Base-by-base conservation (phyloP, 805 yeast genomes). In the Teunomyces gatunensis region DNA sequence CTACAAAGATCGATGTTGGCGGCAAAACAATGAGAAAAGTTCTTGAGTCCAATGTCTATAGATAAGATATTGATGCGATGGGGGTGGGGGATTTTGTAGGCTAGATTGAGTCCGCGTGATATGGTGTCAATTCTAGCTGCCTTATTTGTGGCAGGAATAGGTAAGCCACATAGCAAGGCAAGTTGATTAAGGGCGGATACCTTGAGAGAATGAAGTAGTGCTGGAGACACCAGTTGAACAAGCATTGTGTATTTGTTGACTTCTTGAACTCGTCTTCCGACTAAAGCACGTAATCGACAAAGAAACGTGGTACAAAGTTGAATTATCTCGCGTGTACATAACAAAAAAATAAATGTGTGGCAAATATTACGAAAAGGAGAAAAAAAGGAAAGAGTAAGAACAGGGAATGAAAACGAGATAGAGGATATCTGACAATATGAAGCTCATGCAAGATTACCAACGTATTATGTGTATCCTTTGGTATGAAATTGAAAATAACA, bases 1-100 rank as follows among this genome's bases (percentile, higher is more conserved):
- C 21, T 27, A 21, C 23, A 10, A 21, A 20, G 30, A 12, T 43
- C 18, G 23, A 42, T 32, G 21, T 21, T 28, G 15, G 46, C 41
- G n/a, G 40, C 35, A 13, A 44, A 57, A 54, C 76, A 71, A 48
- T 64, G 70, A 6, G 74, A 63, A 49, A 73, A 70, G 57, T 73
- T 71, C 55, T 70, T 71, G 47, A 72, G 51, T 5, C 78, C 78
- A 10, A 73, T 63, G 49, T 73, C 78, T 6, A 73, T 58, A 20
- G 74, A 59, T 3, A 69, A 46, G 9, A 62, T 36, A 25, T 47
- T 49, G 34, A 45, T 12, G 45, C 57, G 30, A 4, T 29, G 12
- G 6, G 39, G 25, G 15, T n/a, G 18, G 44, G 55, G 49, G 21
- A 48, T 6, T 21, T 35, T 29, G 32, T 30, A 11, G 45, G 47